phyloP scores from a whole-genome alignment of 208 protist genomes.

The Leishmania major region DNA sequence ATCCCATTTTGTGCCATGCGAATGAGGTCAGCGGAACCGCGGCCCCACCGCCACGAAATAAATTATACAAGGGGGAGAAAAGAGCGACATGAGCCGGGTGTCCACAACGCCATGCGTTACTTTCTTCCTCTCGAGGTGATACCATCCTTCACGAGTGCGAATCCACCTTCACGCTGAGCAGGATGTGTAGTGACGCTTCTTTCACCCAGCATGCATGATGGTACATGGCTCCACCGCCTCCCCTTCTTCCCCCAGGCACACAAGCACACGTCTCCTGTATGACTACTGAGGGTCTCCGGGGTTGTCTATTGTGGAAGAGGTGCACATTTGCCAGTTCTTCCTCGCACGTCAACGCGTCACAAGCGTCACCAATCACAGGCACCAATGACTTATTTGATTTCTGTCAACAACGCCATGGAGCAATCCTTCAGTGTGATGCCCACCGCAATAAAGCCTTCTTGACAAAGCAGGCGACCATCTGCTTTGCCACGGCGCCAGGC shows the following conservation, averaged over 20 bases:
- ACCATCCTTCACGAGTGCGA: neutral
- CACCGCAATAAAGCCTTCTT: constrained; percentile 9
- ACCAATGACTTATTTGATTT: too few relatives aligned
- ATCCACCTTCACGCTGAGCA: neutral
- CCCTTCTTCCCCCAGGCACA: neutral
- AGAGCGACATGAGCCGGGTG: neutral
- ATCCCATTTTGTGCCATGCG: neutral
- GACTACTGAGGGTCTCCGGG: neutral
- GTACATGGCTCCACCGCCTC: neutral
- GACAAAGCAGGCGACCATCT: constrained; percentile 12
- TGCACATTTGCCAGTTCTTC: too few relatives aligned
- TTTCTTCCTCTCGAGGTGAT: neutral
- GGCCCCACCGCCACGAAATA: neutral
- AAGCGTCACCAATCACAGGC: too few relatives aligned
- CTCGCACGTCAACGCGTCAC: too few relatives aligned
- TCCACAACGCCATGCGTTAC: neutral
- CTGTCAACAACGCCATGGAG: neutral
- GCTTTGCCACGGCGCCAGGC: constrained; percentile 34
- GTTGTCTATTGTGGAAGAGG: too few relatives aligned
- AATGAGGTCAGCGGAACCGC: neutral
- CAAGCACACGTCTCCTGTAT: neutral
- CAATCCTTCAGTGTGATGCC: constrained; percentile 13
- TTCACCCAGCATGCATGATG: neutral
- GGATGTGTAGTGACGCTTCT: neutral
- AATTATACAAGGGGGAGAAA: neutral